Evolutionary conservation across 164 flowering plant genomes (phyloP), one percentile per base, ranked within the genome.

Genomic region (Litsea cubeba): DNA sequence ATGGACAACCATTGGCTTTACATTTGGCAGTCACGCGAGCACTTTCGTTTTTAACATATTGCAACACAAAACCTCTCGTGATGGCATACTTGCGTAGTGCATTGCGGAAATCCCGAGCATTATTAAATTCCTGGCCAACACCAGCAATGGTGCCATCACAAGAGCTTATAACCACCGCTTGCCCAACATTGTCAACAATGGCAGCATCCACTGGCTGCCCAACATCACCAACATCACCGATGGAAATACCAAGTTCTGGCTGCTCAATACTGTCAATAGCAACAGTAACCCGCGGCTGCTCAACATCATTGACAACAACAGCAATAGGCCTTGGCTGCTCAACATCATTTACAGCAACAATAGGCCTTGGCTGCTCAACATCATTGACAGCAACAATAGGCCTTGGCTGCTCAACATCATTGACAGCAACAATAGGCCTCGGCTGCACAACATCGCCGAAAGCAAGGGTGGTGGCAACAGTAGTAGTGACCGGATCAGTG

Each of bases 41-140:
- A 10, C 84, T 73, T 63, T 90, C 95, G 75, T 91, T 93, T 82
- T 89, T 91, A 67, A 83, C 86, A 57, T 87, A 80, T 58, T 77
- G 79, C 75, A 86, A 91, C 10, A 62, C 82, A 79, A 93, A 91
- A 11, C 89, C 87, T 77, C 85, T 79, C 14, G 95, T 94, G 79
- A 93, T 83, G 49, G 98, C 88, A 82, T 84, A 93, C 64, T 85
- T 90, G 71, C 90, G 91, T 80, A 93, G 76, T 0, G 89, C 85
- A 54, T 87, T 93, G n/a, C 95, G 90, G 75, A 93, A 90, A 70
- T 91, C 97, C 32, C 69, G 71, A 32, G 85, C 90, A 76, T 82
- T 83, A 46, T 76, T 83, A 78, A 93, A 93, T 26, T 87, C 87
- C 83, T 93, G 97, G 65, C 89, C 94, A 1, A 84, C 89, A 24